Percentiles rank a stretch among this genome's conserved stretches.
phyloP scores from a whole-genome alignment of 1,284 basidiomycete genomes.

The Vanrija sp. region DNA sequence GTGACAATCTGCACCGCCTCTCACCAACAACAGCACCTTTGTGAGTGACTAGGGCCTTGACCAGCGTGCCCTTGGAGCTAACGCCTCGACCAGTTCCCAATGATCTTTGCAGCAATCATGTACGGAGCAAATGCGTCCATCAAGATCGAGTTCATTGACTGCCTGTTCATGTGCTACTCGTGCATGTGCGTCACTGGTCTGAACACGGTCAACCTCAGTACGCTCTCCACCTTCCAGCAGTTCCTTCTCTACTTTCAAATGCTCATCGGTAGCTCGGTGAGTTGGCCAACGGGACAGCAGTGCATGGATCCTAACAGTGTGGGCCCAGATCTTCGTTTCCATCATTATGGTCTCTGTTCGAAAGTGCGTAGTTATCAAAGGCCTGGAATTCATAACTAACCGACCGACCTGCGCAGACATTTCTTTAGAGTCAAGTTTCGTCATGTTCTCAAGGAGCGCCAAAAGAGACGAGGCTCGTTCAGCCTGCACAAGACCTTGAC shows the following conservation, averaged over 20 bases:
- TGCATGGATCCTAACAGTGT: background rate
- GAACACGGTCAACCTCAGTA: conserved; percentile 52
- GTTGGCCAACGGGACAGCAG: conserved; percentile 10
- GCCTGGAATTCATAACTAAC: background rate
- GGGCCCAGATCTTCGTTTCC: conserved; percentile 42
- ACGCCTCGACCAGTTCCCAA: conserved; percentile 38
- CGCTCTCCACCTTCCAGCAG: conserved; percentile 52
- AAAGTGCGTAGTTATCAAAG: conserved; percentile 18
- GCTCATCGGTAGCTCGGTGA: conserved; percentile 45
- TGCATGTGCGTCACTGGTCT: conserved; percentile 55
- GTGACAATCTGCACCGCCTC: background rate
- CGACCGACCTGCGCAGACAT: conserved; percentile 51
- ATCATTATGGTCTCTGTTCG: conserved; percentile 49
- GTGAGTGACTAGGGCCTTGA: conserved; percentile 24
- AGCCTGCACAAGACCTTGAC: conserved; percentile 34
- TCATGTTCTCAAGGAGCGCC: conserved; percentile 59
- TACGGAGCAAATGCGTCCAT: conserved; percentile 44
- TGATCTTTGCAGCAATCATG: conserved; percentile 52
- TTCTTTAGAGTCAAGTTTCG: conserved; percentile 73
- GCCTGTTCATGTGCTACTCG: conserved; percentile 52
- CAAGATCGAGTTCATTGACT: conserved; percentile 53
- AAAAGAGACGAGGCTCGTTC: conserved; percentile 18
- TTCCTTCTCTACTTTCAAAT: conserved; percentile 50
- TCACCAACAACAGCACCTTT: conserved; percentile 28
- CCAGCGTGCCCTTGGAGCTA: background rate